These are phyloP conservation scores for Thozetella sp. DNA, from an alignment of 495 filamentous ascomycete genomes.

Conservation along the genomic window DNA sequence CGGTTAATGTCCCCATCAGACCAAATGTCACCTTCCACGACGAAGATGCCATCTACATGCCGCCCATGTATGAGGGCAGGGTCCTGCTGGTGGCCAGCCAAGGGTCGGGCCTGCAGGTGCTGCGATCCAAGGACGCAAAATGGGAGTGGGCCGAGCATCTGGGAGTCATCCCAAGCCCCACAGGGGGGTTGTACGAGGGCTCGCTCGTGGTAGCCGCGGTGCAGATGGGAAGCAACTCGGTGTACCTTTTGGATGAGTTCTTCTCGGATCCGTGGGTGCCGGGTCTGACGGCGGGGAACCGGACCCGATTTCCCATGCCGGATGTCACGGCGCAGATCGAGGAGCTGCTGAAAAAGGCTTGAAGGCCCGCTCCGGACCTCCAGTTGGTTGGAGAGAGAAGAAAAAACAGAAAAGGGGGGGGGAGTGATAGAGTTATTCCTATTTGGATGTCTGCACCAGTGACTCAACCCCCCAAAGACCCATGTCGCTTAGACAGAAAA, in stretches of 20 bases:
- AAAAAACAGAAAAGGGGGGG: too few species aligned
- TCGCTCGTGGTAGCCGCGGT: constrained; percentile 18
- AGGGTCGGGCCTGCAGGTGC: constrained; percentile 27
- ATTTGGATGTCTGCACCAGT: too few species aligned
- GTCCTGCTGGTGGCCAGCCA: constrained; percentile 29
- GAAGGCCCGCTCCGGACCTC: too few species aligned
- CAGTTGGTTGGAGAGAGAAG: too few species aligned
- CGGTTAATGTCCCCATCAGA: constrained; percentile 17
- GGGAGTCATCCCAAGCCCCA: constrained; percentile 23
- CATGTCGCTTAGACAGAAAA: too few species aligned
- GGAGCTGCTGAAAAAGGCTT: constrained; percentile 17
- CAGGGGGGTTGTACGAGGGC: constrained; percentile 11
- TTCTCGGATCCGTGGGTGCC: constrained; percentile 22
- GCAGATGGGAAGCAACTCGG: constrained; percentile 23
- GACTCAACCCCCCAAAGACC: too few species aligned
- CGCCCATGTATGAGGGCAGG: constrained; percentile 29
- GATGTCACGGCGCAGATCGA: constrained; percentile 26
- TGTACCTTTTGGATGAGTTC: constrained; percentile 24
- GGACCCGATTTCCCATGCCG: constrained; percentile 25
- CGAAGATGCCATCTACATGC: constrained; percentile 34
- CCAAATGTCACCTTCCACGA: constrained; percentile 14
- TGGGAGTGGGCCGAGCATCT: constrained; percentile 36
- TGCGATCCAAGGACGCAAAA: constrained; percentile 27
- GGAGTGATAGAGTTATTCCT: too few species aligned
- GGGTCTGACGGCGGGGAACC: constrained; percentile 24